Evolutionary conservation across 2,329 filamentous ascomycete species (phyloP).

Genomic region (Aspergillus unguis): DNA sequence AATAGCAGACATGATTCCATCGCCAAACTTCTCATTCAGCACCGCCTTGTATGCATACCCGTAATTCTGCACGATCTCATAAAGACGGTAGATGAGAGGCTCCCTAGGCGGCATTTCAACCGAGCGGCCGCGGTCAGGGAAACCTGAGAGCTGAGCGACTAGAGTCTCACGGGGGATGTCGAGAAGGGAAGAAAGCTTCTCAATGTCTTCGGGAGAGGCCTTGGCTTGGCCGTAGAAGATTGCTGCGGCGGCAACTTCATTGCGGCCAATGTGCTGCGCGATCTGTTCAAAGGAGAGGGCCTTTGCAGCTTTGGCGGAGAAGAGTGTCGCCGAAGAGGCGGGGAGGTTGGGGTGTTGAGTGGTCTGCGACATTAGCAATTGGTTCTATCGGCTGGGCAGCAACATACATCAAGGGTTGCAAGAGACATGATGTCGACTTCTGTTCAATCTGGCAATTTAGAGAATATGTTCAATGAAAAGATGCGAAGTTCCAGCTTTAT

Average conservation of each 20-base stretch:
- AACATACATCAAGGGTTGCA: conserved; percentile 43
- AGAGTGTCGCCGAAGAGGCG: conserved; percentile 67
- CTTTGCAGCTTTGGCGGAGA: conserved; percentile 73
- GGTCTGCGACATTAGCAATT: conserved; percentile 20
- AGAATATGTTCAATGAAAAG: not conserved
- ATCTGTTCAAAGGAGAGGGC: conserved; percentile 77
- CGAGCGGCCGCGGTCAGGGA: conserved; percentile 74
- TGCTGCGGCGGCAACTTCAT: conserved; percentile 80
- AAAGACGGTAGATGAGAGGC: conserved; percentile 83
- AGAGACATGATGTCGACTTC: conserved; percentile 37
- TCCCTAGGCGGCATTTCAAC: conserved; percentile 82
- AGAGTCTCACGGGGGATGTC: conserved; percentile 58
- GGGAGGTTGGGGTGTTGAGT: conserved; percentile 60
- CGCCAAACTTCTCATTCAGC: conserved; percentile 89
- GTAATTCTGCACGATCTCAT: conserved; percentile 95
- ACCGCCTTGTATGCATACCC: conserved; percentile 95
- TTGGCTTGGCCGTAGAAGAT: conserved; percentile 86
- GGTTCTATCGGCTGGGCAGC: not conserved
- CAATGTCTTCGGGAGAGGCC: conserved; percentile 66
- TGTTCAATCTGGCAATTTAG: not conserved
- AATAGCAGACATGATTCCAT: conserved; percentile 97
- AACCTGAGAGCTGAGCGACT: conserved; percentile 62
- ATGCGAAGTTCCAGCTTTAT: conserved; percentile 13
- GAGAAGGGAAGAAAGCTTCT: conserved; percentile 64
- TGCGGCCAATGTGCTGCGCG: conserved; percentile 67